Base-by-base conservation (phyloP, 2,329 filamentous ascomycete genomes). In the Colletotrichum aenigma region DNA sequence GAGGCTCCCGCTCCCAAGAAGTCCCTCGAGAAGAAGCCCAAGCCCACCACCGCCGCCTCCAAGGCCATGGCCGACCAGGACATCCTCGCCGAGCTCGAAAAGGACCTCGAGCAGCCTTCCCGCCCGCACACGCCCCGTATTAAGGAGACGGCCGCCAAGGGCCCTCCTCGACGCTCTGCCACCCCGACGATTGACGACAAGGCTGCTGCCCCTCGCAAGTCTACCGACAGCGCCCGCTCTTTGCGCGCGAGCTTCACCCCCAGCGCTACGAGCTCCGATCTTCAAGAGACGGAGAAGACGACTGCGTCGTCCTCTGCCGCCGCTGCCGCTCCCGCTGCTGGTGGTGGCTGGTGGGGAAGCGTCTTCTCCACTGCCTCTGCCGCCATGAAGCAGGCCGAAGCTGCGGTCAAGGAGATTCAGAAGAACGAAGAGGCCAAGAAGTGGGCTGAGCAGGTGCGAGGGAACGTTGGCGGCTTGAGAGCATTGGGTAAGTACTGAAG, bases 401-500 rank as follows among this genome's bases (percentile, higher is more conserved):
- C 94, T 9, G 94, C 96, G 1, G 96, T 98, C 78, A 98, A 96
- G 83, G 95, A 98, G 84, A 96, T 99, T 64, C 95, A 98, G 84
- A 94, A 97, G 83, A 98, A 98, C 81, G 96, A 98, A 82, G 97
- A 99, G 84, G 97, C 96, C 67, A 96, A 96, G 87, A 94, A 95
- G 84, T 99, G 96, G 96, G 95, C 96, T 2, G 95, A 98, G 69
- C 96, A 98, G 83, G 94, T 98, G 71, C 93, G 93, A 81, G 96
- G 96, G 75, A 98, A 98, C 82, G 94, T 97, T 65, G 94, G 93
- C 60, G 93, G 92, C 36, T 87, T 98, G 56, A 91, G 91, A 79
- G 94, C 93, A 70, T 88, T 96, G 77, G 94, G 95, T 96, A 90
- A 78, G 87, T 85, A 12, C 67, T 34, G 30, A 18, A 15, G 52